Percentiles rank a stretch among this genome's conserved stretches.
Evolutionary conservation across 768 basidiomycete species (phyloP).

Genomic region (Boletus reticulatus): DNA sequence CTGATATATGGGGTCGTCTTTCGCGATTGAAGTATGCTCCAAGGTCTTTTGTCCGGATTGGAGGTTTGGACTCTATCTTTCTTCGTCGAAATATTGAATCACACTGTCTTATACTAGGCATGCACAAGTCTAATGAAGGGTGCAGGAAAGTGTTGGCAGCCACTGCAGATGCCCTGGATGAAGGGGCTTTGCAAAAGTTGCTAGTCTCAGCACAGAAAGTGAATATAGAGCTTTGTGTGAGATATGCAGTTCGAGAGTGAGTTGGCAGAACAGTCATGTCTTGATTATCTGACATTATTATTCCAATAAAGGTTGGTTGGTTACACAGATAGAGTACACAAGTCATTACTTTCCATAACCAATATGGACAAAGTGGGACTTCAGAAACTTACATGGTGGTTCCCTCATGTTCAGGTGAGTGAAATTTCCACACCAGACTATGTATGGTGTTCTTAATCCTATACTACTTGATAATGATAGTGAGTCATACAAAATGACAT

Average conservation of each 20-base stretch:
- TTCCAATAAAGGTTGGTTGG: not conserved
- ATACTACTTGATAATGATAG: not conserved
- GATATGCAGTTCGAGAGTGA: not conserved
- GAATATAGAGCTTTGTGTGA: not conserved
- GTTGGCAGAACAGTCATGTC: not conserved
- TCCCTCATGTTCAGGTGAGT: not conserved
- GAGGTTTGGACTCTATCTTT: not conserved
- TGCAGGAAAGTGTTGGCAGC: not conserved
- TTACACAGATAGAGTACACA: not conserved
- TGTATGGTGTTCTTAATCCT: not conserved
- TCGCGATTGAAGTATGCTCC: not conserved
- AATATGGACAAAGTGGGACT: not conserved
- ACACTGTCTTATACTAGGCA: not conserved
- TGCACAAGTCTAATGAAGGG: not conserved
- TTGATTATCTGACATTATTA: not conserved
- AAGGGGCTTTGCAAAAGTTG: not conserved
- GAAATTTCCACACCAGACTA: not conserved
- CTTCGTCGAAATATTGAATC: not conserved
- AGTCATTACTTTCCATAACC: not conserved
- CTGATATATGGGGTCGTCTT: not conserved
- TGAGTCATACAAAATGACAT: not conserved
- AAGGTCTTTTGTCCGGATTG: not conserved
- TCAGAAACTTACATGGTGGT: not conserved
- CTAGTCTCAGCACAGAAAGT: not conserved
- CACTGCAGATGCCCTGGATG: not conserved